Conservation (phyloP, 192 early-diverging fungal genomes). For the Backusella macrospora region DNA sequence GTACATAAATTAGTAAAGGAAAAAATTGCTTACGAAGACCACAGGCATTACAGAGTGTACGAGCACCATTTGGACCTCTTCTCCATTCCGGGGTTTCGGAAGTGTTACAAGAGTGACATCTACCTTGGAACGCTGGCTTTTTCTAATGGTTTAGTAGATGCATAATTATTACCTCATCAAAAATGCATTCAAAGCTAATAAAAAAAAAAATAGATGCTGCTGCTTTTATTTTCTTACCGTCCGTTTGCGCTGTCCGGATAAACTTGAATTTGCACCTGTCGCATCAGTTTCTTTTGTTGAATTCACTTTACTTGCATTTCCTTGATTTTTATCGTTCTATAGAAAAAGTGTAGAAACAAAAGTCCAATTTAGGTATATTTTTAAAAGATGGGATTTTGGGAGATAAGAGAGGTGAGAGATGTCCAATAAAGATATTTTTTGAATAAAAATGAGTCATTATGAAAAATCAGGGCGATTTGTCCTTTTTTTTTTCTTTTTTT, state of each 20-base stretch:
- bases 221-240: conserved; percentile 21
- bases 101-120: conserved; percentile 79
- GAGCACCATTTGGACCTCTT: conserved; percentile 85
- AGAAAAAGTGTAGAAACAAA: not conserved
- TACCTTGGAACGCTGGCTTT: conserved; percentile 19
- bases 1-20: not conserved
- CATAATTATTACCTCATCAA: conserved; percentile 11
- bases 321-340: conserved; percentile 2
- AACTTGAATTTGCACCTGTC: not conserved
- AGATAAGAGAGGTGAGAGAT: not conserved
- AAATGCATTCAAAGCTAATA: not conserved
- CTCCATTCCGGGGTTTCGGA: conserved; percentile 95
- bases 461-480: conserved; percentile 3
- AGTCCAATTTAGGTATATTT: conserved; percentile 11
- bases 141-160: conserved; percentile 20
- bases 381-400: not conserved
- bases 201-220: conserved; percentile 9
- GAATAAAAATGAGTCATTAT: conserved; percentile 11
- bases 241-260: conserved; percentile 22
- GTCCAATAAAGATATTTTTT: conserved; percentile 8
- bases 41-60: conserved; percentile 95
- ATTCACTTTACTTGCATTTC: not conserved
- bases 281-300: not conserved
- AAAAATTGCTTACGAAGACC: conserved; percentile 72
- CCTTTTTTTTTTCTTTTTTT: not conserved